phyloP scores from a whole-genome alignment of 371 early-diverging fungal genomes.

The Zopfochytrium polystomum region DNA sequence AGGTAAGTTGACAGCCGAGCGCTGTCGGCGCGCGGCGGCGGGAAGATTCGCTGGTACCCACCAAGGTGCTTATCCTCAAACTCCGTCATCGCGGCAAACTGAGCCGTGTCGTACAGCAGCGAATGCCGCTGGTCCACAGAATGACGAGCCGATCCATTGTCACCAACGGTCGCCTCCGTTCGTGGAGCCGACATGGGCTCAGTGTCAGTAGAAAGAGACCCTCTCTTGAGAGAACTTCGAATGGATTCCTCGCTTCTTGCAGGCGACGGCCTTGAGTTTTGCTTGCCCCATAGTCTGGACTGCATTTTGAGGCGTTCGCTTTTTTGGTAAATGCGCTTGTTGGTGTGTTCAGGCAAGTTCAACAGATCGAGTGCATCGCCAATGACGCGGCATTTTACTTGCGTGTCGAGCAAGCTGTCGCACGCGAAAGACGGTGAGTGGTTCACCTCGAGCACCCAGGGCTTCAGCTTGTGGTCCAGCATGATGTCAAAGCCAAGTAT shows the following conservation, averaged over 20 bases:
- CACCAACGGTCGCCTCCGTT: neutral
- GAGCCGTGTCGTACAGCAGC: neutral
- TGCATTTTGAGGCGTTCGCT: constrained; percentile 29
- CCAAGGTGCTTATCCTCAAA: constrained; percentile 44
- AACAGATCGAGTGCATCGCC: constrained; percentile 41
- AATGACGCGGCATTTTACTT: constrained; percentile 48
- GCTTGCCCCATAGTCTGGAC: constrained; percentile 24
- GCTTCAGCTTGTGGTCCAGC: constrained; percentile 47
- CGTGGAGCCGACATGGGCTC: constrained; percentile 14
- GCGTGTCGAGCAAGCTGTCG: constrained; percentile 46
- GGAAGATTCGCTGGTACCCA: constrained; percentile 39
- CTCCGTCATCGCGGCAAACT: constrained; percentile 22
- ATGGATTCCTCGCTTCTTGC: neutral
- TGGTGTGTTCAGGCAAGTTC: constrained; percentile 27
- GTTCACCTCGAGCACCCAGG: constrained; percentile 58
- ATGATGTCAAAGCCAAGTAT: constrained; percentile 57
- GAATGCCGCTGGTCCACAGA: neutral
- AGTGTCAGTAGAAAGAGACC: constrained; percentile 7
- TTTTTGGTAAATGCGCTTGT: constrained; percentile 25
- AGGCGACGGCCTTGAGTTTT: neutral
- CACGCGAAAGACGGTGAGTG: constrained; percentile 56
- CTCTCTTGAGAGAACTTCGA: neutral
- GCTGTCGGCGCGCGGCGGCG: constrained; percentile 21
- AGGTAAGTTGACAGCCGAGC: neutral
- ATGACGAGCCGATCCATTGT: constrained; percentile 3